Percentiles rank a stretch among this genome's conserved stretches.
These are phyloP conservation scores for Linum tenue DNA, from an alignment of 345 rosid species.

Conservation along the genomic window DNA sequence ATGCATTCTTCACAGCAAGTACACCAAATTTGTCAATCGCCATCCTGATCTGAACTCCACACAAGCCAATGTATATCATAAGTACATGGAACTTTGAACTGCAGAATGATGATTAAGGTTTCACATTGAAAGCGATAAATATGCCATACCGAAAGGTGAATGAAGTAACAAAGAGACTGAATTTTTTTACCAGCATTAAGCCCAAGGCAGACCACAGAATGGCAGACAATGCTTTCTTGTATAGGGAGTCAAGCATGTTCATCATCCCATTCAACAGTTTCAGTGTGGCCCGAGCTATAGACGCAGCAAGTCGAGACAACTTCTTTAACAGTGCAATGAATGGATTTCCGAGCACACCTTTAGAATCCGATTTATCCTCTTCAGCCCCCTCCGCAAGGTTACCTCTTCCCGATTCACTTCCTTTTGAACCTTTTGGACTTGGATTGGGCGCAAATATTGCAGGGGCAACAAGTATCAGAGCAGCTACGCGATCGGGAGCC, in stretches of 20 bases:
- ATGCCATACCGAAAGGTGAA: not conserved
- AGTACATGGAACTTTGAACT: not conserved
- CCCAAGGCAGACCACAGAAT: slow-evolving; percentile 51
- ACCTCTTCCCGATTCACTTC: slow-evolving; percentile 17
- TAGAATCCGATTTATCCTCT: slow-evolving; percentile 15
- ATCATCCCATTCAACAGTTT: slow-evolving; percentile 40
- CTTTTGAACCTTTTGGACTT: slow-evolving; percentile 18
- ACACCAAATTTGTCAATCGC: slow-evolving; percentile 61
- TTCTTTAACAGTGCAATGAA: slow-evolving; percentile 24
- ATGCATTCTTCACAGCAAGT: slow-evolving; percentile 58
- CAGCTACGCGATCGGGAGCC: slow-evolving; percentile 85
- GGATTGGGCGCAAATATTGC: slow-evolving; percentile 66
- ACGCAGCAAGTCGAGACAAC: slow-evolving; percentile 30
- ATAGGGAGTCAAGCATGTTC: slow-evolving; percentile 39
- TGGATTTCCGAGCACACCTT: slow-evolving; percentile 14
- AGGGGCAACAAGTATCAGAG: slow-evolving; percentile 80
- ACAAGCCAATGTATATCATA: slow-evolving; percentile 7
- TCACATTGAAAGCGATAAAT: not conserved
- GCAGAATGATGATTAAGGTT: too few species aligned
- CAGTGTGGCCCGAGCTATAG: slow-evolving; percentile 22
- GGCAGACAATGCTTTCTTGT: slow-evolving; percentile 53
- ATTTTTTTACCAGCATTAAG: slow-evolving; percentile 53
- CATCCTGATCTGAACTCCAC: slow-evolving; percentile 47
- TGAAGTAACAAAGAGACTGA: not conserved
- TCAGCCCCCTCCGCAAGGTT: slow-evolving; percentile 15